Percentiles rank a stretch among this genome's conserved stretches.
These are phyloP conservation scores for Hypericum androsaemum DNA, from an alignment of 345 rosid genomes.

Conservation along the genomic window DNA sequence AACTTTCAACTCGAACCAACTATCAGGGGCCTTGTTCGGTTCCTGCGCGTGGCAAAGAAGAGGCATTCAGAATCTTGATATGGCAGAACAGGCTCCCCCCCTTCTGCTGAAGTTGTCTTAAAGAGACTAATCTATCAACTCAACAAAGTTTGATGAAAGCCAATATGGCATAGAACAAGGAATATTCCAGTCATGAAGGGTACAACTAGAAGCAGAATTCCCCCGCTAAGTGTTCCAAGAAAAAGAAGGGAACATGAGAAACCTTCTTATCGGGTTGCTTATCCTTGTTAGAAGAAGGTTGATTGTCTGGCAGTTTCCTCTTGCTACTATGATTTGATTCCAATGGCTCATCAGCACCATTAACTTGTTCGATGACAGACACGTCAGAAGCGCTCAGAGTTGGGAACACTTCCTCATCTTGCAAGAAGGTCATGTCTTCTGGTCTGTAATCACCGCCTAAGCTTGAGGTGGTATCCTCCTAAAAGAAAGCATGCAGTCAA, in stretches of 20 bases:
- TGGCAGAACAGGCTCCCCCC: too few relatives aligned
- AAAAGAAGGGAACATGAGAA: conserved; percentile 4
- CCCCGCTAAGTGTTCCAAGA: background rate
- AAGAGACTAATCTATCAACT: too few relatives aligned
- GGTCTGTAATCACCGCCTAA: conserved; percentile 37
- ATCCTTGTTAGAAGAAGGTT: conserved; percentile 5
- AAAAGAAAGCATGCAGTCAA: too few relatives aligned
- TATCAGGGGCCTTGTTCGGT: conserved; percentile 85
- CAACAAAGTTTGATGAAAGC: conserved; percentile 4
- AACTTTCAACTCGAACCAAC: conserved; percentile 97
- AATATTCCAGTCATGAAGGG: background rate
- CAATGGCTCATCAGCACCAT: conserved; percentile 25
- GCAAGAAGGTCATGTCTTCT: conserved; percentile 77
- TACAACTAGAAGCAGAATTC: conserved; percentile 3
- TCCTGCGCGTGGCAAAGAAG: conserved; percentile 34
- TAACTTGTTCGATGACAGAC: conserved; percentile 31
- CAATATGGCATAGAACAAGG: background rate
- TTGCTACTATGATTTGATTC: conserved; percentile 43
- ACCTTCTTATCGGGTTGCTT: conserved; percentile 61
- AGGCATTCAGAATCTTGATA: too few relatives aligned
- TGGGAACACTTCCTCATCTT: conserved; percentile 72
- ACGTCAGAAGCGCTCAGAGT: conserved; percentile 27
- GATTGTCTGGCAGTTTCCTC: conserved; percentile 35
- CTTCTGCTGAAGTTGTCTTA: too few relatives aligned
- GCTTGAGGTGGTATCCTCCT: conserved; percentile 35